phyloP scores from a whole-genome alignment of 805 yeast species.

The Dipodascopsis uninucleata region DNA sequence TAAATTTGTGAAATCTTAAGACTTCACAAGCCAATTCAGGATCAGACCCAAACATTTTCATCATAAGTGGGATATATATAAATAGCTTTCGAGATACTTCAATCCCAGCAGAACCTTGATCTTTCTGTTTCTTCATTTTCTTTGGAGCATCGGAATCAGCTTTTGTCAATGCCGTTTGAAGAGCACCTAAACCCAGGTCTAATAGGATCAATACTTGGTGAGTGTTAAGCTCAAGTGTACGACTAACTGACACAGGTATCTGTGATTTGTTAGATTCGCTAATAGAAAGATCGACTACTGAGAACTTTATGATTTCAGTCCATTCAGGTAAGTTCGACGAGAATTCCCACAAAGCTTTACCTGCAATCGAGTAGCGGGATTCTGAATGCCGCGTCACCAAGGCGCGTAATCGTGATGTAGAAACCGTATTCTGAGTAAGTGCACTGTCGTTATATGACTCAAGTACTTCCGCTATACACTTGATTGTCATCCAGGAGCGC shows the following conservation, averaged over 20 bases:
- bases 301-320: conserved; percentile 14
- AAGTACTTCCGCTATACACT: conserved; percentile 2
- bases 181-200: conserved; percentile 21
- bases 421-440: conserved; percentile 10
- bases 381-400: conserved; percentile 12
- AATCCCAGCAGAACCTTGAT: too few relatives aligned
- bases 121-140: conserved; percentile 10
- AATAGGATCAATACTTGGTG: conserved; percentile 15
- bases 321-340: conserved; percentile 2
- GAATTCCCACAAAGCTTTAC: conserved; percentile 16
- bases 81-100: conserved; percentile 2
- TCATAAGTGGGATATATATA: conserved; percentile 27
- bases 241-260: too few relatives aligned
- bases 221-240: conserved; percentile 12
- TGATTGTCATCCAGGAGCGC: not conserved
- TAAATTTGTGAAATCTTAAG: conserved; percentile 25
- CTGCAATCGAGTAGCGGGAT: conserved; percentile 22
- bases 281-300: conserved; percentile 16
- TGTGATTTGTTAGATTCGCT: not conserved
- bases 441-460: conserved; percentile 11
- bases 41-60: conserved; percentile 30
- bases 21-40: conserved; percentile 28
- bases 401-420: conserved; percentile 6
- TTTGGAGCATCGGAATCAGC: not conserved
- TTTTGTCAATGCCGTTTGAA: conserved; percentile 5